Evolutionary conservation across 768 basidiomycete genomes (phyloP), one percentile per base, ranked within the genome.

Genomic region (Pulveroboletus frians): DNA sequence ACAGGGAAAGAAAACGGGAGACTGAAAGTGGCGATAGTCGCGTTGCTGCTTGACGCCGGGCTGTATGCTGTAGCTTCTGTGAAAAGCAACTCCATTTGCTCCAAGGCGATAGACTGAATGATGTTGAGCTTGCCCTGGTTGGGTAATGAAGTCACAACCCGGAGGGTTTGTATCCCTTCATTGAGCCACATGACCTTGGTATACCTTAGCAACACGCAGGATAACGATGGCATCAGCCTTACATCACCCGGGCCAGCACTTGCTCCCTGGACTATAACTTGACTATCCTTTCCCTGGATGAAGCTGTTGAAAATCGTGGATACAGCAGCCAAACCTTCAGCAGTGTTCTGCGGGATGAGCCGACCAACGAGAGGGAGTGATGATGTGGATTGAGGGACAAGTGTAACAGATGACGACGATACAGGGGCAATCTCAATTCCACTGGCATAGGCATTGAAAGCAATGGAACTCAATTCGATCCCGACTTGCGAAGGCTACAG

Each of bases 401-500:
- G 74, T 3, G 69, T 79, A 42, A 88, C 74, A 3, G 71, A 52
- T 10, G 73, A 67, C 1, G 77, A 77, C 2, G 75, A 54, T 10
- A 81, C 82, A 3, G 81, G 76, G 3, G 83, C 86, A 49, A 88
- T 78, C 62, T 78, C 72, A 9, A 74, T 69, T 26, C 73, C 69
- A 23, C 72, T 72, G 30, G 76, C 73, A 56, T 72, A 82, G 15
- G 79, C 80, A 43, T 80, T 71, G 66, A 88, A 88, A 1, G 74
- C 75, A 45, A 88, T 74, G 3, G 76, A 74, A 52, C 72, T 76
- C 8, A 88, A 70, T 50, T 78, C 68, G 11, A 88, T 79, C 23
- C 86, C 86, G 34, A 88, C 83, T 74, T 86, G 84, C 1, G 85
- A 83, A 27, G 86, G 86, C 81, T 84, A 48, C 20, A 4, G 1